Conservation (phyloP, 495 filamentous ascomycete species). For the Daldinia concentrica region DNA sequence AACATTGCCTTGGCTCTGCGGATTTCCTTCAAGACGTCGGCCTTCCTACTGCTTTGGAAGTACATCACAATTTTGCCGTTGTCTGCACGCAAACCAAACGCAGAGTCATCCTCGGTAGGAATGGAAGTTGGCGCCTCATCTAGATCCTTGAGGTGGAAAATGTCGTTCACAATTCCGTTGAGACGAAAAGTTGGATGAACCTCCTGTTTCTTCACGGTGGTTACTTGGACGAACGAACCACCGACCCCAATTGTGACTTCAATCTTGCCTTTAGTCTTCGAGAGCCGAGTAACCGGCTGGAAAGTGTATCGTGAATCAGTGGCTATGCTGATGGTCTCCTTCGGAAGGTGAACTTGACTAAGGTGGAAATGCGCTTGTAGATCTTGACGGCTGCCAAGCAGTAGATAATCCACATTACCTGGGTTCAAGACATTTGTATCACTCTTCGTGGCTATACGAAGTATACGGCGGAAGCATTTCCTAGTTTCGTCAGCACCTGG, state of each 20-base stretch:
- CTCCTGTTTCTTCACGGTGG: constrained; percentile 71
- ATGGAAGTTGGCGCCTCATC: constrained; percentile 70
- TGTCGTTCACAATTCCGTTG: constrained; percentile 71
- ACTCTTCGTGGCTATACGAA: constrained; percentile 64
- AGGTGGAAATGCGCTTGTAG: constrained; percentile 71
- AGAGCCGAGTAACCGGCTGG: constrained; percentile 68
- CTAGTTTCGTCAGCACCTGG: constrained; percentile 40
- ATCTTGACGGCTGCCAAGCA: constrained; percentile 67
- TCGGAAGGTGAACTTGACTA: constrained; percentile 68
- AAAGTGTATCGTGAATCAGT: constrained; percentile 71
- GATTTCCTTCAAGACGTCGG: constrained; percentile 67
- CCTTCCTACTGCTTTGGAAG: constrained; percentile 69
- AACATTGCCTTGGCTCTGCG: constrained; percentile 67
- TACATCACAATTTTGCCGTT: constrained; percentile 74
- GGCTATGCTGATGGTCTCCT: constrained; percentile 71
- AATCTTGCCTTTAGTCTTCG: constrained; percentile 71
- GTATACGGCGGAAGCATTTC: constrained; percentile 69
- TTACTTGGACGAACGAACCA: constrained; percentile 72
- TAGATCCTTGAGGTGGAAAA: constrained; percentile 69
- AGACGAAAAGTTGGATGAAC: constrained; percentile 65
- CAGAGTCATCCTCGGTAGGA: constrained; percentile 70
- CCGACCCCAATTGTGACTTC: constrained; percentile 72
- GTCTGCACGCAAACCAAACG: constrained; percentile 71
- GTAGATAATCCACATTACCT: constrained; percentile 67
- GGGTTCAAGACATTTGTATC: constrained; percentile 65